These are phyloP conservation scores for Adansonia rubrostipa DNA, from an alignment of 441 rosid genomes.

Conservation along the genomic window DNA sequence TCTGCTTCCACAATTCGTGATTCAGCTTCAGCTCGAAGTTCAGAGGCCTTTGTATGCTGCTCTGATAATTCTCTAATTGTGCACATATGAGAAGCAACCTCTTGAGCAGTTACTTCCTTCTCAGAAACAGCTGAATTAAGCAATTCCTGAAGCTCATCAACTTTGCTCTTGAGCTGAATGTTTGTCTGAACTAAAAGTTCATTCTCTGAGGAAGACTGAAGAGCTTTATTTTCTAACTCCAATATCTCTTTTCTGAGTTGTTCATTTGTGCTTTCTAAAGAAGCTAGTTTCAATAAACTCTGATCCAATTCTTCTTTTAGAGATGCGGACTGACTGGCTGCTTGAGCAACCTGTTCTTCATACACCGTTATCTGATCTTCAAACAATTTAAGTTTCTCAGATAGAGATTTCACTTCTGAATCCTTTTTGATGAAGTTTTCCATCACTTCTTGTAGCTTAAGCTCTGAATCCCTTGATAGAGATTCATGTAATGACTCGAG, in stretches of 20 bases:
- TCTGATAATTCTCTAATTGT: slow-evolving; percentile 56
- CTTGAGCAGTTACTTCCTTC: slow-evolving; percentile 64
- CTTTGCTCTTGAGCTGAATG: slow-evolving; percentile 69
- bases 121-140: slow-evolving; percentile 62
- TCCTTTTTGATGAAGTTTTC: slow-evolving; percentile 56
- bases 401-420: slow-evolving; percentile 56
- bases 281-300: slow-evolving; percentile 51
- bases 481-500: slow-evolving; percentile 65
- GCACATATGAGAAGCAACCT: slow-evolving; percentile 51
- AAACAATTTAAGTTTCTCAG: slow-evolving; percentile 52
- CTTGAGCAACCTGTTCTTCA: slow-evolving; percentile 56
- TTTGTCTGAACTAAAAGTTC: slow-evolving; percentile 77
- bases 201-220: slow-evolving; percentile 64
- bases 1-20: slow-evolving; percentile 44
- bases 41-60: slow-evolving; percentile 62
- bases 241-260: slow-evolving; percentile 60
- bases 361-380: slow-evolving; percentile 54
- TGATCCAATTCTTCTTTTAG: slow-evolving; percentile 73
- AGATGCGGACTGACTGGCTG: slow-evolving; percentile 51
- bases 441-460: slow-evolving; percentile 52
- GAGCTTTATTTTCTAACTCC: slow-evolving; percentile 65
- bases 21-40: slow-evolving; percentile 60
- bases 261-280: slow-evolving; percentile 63
- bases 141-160: slow-evolving; percentile 74
- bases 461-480: slow-evolving; percentile 62